phyloP scores from a whole-genome alignment of 306 rosid genomes.

The Prosopis cineraria region DNA sequence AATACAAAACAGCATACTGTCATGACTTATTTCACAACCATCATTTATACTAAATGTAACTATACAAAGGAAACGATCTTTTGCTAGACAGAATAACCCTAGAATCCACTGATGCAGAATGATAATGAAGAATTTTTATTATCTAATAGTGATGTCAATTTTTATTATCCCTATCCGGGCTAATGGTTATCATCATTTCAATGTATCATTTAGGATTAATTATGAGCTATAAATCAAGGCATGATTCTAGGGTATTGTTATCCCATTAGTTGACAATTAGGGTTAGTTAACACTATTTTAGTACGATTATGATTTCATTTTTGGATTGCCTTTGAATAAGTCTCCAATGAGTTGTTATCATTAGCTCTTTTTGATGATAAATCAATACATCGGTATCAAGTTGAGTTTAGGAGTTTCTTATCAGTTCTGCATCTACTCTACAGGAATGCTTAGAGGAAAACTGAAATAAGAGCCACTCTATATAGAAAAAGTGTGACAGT shows the following conservation, averaged over 20 bases:
- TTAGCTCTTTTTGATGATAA: background rate
- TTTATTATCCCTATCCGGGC: background rate
- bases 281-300: background rate
- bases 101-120: slow-evolving; percentile 4
- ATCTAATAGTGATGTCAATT: background rate
- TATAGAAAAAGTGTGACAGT: background rate
- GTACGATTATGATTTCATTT: background rate
- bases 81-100: slow-evolving; percentile 7
- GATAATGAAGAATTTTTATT: background rate
- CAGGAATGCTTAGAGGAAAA: slow-evolving; percentile 5
- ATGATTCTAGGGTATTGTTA: background rate
- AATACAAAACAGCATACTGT: background rate
- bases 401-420: background rate
- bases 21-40: slow-evolving; percentile 3
- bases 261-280: background rate
- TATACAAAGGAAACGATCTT: slow-evolving; percentile 15
- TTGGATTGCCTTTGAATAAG: background rate
- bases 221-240: background rate
- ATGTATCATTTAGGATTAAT: background rate
- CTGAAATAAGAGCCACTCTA: background rate
- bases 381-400: background rate
- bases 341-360: background rate
- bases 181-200: background rate
- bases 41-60: slow-evolving; percentile 6
- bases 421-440: background rate